Evolutionary conservation across 2,329 filamentous ascomycete genomes (phyloP), one percentile per base, ranked within the genome.

Genomic region (Epichloe uncinata): DNA sequence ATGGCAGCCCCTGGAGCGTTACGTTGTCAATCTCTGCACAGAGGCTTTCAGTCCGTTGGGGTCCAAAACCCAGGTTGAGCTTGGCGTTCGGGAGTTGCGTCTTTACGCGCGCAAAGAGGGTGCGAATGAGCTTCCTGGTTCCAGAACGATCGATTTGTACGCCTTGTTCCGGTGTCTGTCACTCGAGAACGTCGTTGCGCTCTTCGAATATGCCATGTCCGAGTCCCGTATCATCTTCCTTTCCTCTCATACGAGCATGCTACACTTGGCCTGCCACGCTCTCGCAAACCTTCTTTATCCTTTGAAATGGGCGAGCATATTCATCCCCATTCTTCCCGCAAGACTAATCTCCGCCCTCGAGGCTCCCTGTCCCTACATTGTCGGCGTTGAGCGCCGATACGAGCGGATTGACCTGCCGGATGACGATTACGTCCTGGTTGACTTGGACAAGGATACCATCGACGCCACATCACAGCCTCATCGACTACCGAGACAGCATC

Each of bases 211-310:
- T 66, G 86, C 88, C 56, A 77, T 98, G 64, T 79, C 87, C 1
- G 93, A 98, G 69, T 93, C 90, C 42, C 85, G 91, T 52, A 96
- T 98, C 66, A 95, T 98, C 62, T 83, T 98, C 56, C 74, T 97
- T 18, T 97, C 93, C 8, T 95, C 90, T 2, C 90, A 98, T 64
- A 93, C 91, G 2, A 84, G 89, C 47, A 97, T 98, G 93, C 76
- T 98, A 51, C 89, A 97, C 61, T 77, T 97, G 42, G 91, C 89
- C 36, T 94, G 86, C 60, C 83, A 89, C 64, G 89, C 91, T n/a
- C 72, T 97, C 51, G 79, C 80, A 34, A 90, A 84, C 64, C 72
- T 97, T 37, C 71, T 98, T 18, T 98, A 95, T 63, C 91, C 90
- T 7, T 72, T 97, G 48, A 85, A 88, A 55, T 97, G 93, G 91